These are phyloP conservation scores for Lantana camara DNA, from an alignment of 257 asterid species.

Conservation along the genomic window DNA sequence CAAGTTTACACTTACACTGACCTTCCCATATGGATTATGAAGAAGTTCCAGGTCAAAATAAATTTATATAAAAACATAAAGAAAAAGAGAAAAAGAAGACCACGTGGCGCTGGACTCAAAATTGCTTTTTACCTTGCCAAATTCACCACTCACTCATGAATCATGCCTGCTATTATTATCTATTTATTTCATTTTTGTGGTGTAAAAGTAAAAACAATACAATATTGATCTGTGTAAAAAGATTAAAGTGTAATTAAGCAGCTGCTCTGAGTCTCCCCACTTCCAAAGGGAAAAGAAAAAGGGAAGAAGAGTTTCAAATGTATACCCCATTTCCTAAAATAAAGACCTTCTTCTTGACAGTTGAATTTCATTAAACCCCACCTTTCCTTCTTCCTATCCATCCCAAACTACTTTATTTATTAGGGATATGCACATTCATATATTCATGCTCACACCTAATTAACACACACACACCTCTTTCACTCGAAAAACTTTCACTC, in stretches of 20 bases:
- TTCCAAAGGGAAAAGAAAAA: not conserved
- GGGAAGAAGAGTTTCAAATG: slow-evolving; percentile 13
- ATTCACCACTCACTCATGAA: not conserved
- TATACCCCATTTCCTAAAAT: slow-evolving; percentile 15
- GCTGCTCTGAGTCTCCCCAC: not conserved
- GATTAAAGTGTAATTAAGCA: not conserved
- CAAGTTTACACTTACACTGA: too few relatives aligned
- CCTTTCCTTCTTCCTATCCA: slow-evolving; percentile 36
- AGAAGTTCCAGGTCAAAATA: too few relatives aligned
- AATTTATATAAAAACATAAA: too few relatives aligned
- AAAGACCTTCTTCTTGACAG: slow-evolving; percentile 33
- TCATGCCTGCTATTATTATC: not conserved
- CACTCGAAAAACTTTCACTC: slow-evolving; percentile 1
- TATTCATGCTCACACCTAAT: slow-evolving; percentile 16
- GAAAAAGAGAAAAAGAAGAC: not conserved
- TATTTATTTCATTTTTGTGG: not conserved
- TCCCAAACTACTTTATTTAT: slow-evolving; percentile 39
- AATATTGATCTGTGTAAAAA: not conserved
- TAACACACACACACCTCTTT: not conserved
- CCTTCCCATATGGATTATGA: too few relatives aligned
- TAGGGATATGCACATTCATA: slow-evolving; percentile 2
- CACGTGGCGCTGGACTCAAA: slow-evolving; percentile 9
- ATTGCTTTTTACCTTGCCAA: slow-evolving; percentile 1
- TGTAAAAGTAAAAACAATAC: too few relatives aligned
- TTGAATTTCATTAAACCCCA: slow-evolving; percentile 50